Percentiles rank a stretch among this genome's conserved stretches.
Evolutionary conservation across 2,329 filamentous ascomycete genomes (phyloP).

Genomic region (Monilinia polystroma): DNA sequence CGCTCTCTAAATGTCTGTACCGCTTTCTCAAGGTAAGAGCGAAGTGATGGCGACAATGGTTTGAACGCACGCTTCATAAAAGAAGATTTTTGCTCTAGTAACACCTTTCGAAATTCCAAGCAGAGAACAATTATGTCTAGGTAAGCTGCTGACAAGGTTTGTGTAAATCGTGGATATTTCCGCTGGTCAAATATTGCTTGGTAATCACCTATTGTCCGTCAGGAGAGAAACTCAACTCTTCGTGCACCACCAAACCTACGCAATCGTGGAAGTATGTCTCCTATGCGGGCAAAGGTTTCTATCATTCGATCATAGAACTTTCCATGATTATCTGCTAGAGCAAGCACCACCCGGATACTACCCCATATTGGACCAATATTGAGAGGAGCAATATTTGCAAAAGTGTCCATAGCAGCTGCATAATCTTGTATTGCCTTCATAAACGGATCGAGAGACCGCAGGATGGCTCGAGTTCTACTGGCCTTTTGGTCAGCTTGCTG

Average conservation of each 20-base stretch:
- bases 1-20: neutral
- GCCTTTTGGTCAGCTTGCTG: neutral
- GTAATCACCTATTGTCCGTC: neutral
- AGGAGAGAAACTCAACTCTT: neutral
- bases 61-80: neutral
- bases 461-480: neutral
- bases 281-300: slow-evolving; percentile 7
- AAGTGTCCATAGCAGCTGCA: neutral
- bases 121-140: neutral
- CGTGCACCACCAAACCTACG: neutral
- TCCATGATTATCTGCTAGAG: neutral
- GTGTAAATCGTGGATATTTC: neutral
- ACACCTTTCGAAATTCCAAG: neutral
- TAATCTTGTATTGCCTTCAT: slow-evolving; percentile 4
- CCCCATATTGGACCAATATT: neutral
- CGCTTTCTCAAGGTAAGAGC: neutral
- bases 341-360: slow-evolving; percentile 4
- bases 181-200: neutral
- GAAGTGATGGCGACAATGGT: neutral
- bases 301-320: slow-evolving; percentile 16
- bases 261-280: slow-evolving; percentile 4
- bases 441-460: neutral
- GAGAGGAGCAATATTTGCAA: neutral
- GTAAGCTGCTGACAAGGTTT: neutral
- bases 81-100: neutral